Evolutionary conservation across 2,329 filamentous ascomycete genomes (phyloP), one percentile per base, ranked within the genome.

Genomic region (Cytospora schulzeri): DNA sequence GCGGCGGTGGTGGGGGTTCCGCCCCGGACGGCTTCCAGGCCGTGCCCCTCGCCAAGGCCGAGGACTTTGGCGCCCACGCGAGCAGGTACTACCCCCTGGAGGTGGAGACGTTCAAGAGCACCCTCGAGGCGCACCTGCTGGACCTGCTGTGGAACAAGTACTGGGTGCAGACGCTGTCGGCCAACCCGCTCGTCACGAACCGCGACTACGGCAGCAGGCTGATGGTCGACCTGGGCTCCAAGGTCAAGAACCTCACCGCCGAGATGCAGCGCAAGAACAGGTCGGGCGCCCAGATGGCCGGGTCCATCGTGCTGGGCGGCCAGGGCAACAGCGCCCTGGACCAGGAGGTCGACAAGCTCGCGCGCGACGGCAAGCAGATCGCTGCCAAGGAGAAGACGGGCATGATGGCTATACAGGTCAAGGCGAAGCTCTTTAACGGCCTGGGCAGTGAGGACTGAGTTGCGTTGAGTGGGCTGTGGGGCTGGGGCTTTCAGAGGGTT

Each of bases 91-190:
- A 99, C 78, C 84, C 90, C 17, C 85, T 99, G 7, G 91, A 96
- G 67, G 91, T 98, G 17, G 92, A 92, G 35, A 92, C 96, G 77
- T 99, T 92, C 84, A 98, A 98, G 80, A 95, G 91, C 68, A 90
- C 91, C 0, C 88, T 99, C 31, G 95, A 99, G 77, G 85, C 88
- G 2, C 90, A 93, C 71, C 83, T 99, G 28, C 83, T 99, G 6
- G 92, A 96, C 73, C 85, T 92, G 59, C 82, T 99, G 33, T 98
- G 95, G 95, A 97, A 97, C 81, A 98, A 98, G 78, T 99, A 99
- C 82, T 97, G 93, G 95, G 93, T 97, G 38, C 91, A 96, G 73
- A 99, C 95, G 7, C 85, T 99, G 24, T 96, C 92, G 35, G 92
- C 96, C 71, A 95, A 88, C 70, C 93, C 94, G 26, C 84, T 97